These are phyloP conservation scores for Hypoxylon sp. DNA, from an alignment of 2,329 filamentous ascomycete species.

Conservation along the genomic window DNA sequence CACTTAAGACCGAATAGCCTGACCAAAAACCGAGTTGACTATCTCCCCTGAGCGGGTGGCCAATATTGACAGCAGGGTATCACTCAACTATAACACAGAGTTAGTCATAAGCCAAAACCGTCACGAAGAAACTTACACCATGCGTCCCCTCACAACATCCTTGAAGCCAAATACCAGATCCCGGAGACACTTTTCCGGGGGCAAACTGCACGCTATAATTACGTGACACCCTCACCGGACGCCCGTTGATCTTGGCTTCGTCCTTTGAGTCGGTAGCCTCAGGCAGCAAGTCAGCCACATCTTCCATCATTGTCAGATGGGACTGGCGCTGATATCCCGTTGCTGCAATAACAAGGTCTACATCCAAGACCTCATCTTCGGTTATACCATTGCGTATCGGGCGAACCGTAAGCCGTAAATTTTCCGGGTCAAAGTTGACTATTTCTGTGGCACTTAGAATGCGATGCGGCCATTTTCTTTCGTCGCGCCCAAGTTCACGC, in stretches of 20 bases:
- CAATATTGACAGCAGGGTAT: slow-evolving; percentile 51
- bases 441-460: slow-evolving; percentile 81
- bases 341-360: slow-evolving; percentile 86
- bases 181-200: slow-evolving; percentile 75
- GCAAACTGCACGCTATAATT: slow-evolving; percentile 85
- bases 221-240: slow-evolving; percentile 69
- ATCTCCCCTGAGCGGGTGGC: slow-evolving; percentile 51
- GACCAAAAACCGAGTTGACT: slow-evolving; percentile 51
- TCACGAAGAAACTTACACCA: slow-evolving; percentile 74
- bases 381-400: slow-evolving; percentile 56
- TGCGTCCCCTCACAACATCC: slow-evolving; percentile 95
- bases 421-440: slow-evolving; percentile 70
- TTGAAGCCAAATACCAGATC: slow-evolving; percentile 90
- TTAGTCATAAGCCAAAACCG: slow-evolving; percentile 69
- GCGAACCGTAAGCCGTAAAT: slow-evolving; percentile 73
- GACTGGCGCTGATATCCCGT: slow-evolving; percentile 87
- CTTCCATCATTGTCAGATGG: slow-evolving; percentile 82
- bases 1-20: neutral
- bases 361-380: slow-evolving; percentile 75
- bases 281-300: slow-evolving; percentile 76
- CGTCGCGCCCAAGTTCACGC: slow-evolving; percentile 76
- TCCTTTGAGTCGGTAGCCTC: slow-evolving; percentile 51
- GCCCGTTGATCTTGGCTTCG: slow-evolving; percentile 66
- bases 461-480: slow-evolving; percentile 83
- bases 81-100: slow-evolving; percentile 56